A percentile compares a stretch with the other conserved stretches of the same genome.
phyloP scores from a whole-genome alignment of 169 alveolate genomes.

The Plasmodium falciparum region DNA sequence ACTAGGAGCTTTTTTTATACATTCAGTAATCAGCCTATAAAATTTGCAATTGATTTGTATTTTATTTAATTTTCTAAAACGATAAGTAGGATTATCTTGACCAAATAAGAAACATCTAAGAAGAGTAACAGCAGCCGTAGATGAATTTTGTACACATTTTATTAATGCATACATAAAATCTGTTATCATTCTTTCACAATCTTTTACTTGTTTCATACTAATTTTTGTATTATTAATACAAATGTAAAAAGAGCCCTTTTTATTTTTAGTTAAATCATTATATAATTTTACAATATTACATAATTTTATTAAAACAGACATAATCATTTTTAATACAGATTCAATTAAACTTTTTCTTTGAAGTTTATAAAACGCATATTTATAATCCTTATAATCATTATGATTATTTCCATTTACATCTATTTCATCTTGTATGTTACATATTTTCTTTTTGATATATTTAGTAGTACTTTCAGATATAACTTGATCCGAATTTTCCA shows the following conservation, averaged over 20 bases:
- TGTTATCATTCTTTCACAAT: constrained; percentile 64
- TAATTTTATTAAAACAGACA: constrained; percentile 76
- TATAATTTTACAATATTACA: constrained; percentile 71
- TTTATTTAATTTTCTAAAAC: constrained; percentile 53
- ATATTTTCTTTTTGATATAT: constrained; percentile 29
- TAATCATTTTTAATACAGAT: constrained; percentile 73
- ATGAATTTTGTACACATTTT: constrained; percentile 70
- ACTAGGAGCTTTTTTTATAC: constrained; percentile 71
- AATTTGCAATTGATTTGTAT: constrained; percentile 57
- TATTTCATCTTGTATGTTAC: constrained; percentile 28
- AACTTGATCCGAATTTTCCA: constrained; percentile 22
- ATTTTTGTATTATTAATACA: constrained; percentile 45
- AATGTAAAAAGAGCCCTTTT: constrained; percentile 49
- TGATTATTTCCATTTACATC: constrained; percentile 23
- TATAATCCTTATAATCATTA: constrained; percentile 40
- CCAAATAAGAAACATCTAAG: constrained; percentile 69
- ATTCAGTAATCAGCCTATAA: constrained; percentile 59
- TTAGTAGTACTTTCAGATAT: constrained; percentile 52
- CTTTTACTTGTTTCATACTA: constrained; percentile 38
- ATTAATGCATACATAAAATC: constrained; percentile 59
- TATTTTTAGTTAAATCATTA: constrained; percentile 64
- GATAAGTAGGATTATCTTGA: constrained; percentile 72
- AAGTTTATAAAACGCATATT: constrained; percentile 25
- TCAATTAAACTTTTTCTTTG: constrained; percentile 70
- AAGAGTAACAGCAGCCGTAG: constrained; percentile 69